Evolutionary conservation across 306 rosid species (phyloP).

Genomic region (Quercus variabilis): DNA sequence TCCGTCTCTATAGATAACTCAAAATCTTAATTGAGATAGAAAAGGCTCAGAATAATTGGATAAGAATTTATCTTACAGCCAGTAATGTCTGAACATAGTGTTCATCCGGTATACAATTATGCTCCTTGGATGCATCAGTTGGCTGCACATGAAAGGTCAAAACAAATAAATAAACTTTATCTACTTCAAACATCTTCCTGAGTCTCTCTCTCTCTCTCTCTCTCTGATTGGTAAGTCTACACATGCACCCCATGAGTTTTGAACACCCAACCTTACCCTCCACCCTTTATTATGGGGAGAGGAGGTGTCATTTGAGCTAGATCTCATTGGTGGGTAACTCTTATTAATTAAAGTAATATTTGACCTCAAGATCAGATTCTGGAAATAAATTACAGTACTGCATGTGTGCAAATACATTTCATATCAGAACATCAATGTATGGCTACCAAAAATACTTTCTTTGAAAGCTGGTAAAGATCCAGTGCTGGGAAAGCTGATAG

Average conservation of each 20-base stretch:
- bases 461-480: neutral
- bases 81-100: slow-evolving; percentile 92
- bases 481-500: neutral
- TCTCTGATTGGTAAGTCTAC: no score
- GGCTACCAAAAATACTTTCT: neutral
- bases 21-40: neutral
- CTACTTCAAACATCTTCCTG: slow-evolving; percentile 5
- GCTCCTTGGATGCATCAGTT: slow-evolving; percentile 72
- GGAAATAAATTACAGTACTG: neutral
- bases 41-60: neutral
- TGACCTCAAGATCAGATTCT: neutral
- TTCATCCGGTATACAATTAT: slow-evolving; percentile 97
- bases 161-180: slow-evolving; percentile 3
- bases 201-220: neutral
- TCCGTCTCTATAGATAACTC: neutral
- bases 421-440: neutral
- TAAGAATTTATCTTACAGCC: slow-evolving; percentile 59
- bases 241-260: no score
- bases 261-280: no score
- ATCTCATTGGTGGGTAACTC: neutral
- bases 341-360: neutral
- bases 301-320: no score
- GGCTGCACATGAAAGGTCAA: slow-evolving; percentile 58
- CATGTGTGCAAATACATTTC: neutral
- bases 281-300: no score